phyloP scores from a whole-genome alignment of 1,284 basidiomycete species.

The Wallemia hederae region DNA sequence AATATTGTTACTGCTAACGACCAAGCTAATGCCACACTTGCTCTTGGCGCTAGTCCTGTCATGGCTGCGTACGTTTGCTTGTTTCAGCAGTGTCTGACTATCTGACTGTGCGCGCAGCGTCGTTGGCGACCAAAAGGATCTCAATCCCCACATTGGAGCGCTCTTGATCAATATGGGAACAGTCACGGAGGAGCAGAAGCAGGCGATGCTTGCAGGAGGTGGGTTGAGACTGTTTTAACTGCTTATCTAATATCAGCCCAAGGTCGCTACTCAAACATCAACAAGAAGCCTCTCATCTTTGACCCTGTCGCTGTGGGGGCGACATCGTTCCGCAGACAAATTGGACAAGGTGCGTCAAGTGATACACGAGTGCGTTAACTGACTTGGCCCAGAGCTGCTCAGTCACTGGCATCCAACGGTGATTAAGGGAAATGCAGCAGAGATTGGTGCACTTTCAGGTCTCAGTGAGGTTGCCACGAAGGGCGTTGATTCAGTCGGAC shows the following conservation, averaged over 20 bases:
- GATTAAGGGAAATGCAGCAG: slow-evolving; percentile 85
- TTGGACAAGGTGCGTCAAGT: slow-evolving; percentile 17
- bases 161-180: slow-evolving; percentile 80
- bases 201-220: slow-evolving; percentile 61
- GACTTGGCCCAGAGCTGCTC: slow-evolving; percentile 29
- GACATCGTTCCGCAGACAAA: slow-evolving; percentile 34
- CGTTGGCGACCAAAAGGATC: slow-evolving; percentile 37
- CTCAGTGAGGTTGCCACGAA: slow-evolving; percentile 47
- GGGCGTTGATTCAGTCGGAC: slow-evolving; percentile 62
- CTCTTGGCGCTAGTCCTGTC: slow-evolving; percentile 66
- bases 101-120: not conserved
- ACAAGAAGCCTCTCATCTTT: slow-evolving; percentile 53
- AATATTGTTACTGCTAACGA: slow-evolving; percentile 71
- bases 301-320: slow-evolving; percentile 87
- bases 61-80: slow-evolving; percentile 27
- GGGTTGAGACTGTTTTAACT: slow-evolving; percentile 10
- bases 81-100: slow-evolving; percentile 1
- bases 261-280: slow-evolving; percentile 31
- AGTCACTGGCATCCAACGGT: slow-evolving; percentile 60
- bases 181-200: slow-evolving; percentile 25
- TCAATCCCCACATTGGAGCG: slow-evolving; percentile 34
- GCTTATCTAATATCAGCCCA: slow-evolving; percentile 5
- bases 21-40: slow-evolving; percentile 70
- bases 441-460: slow-evolving; percentile 47
- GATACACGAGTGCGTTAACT: not conserved